A percentile compares a stretch with the other conserved stretches of the same genome.
phyloP scores from a whole-genome alignment of 106 monocot genomes.

The Dendrobium chrysotoxum region DNA sequence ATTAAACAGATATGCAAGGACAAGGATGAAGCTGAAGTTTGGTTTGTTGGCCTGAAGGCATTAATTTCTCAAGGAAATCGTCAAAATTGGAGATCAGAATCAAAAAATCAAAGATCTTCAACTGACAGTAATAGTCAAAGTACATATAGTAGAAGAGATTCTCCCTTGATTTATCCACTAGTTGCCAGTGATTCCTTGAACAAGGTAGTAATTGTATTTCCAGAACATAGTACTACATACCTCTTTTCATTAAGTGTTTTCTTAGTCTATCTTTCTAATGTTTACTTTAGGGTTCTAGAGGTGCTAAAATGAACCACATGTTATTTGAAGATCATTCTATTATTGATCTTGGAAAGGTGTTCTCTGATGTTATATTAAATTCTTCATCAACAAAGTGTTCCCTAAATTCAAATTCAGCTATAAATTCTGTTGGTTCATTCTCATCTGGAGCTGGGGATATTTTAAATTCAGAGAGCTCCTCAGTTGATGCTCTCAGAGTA shows the following conservation, averaged over 20 bases:
- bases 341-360: conserved; percentile 20
- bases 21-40: conserved; percentile 34
- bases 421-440: too few relatives aligned
- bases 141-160: conserved; percentile 12
- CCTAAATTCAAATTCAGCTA: neutral
- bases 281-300: conserved; percentile 20
- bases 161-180: conserved; percentile 7
- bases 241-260: neutral
- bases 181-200: conserved; percentile 10
- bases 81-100: conserved; percentile 24
- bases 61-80: conserved; percentile 28
- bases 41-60: conserved; percentile 22
- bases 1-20: conserved; percentile 50
- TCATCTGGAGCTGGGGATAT: too few relatives aligned
- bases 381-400: conserved; percentile 16
- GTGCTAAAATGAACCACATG: conserved; percentile 10
- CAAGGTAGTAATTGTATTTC: conserved; percentile 15
- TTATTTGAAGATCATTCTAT: conserved; percentile 21
- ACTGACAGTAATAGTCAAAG: conserved; percentile 19
- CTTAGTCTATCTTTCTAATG: conserved; percentile 1
- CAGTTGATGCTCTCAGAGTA: conserved; percentile 33
- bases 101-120: conserved; percentile 29
- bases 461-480: too few relatives aligned
- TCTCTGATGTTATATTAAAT: conserved; percentile 39
- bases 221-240: neutral